Base-by-base conservation (phyloP, 768 basidiomycete species). In the Suillus variegatus region DNA sequence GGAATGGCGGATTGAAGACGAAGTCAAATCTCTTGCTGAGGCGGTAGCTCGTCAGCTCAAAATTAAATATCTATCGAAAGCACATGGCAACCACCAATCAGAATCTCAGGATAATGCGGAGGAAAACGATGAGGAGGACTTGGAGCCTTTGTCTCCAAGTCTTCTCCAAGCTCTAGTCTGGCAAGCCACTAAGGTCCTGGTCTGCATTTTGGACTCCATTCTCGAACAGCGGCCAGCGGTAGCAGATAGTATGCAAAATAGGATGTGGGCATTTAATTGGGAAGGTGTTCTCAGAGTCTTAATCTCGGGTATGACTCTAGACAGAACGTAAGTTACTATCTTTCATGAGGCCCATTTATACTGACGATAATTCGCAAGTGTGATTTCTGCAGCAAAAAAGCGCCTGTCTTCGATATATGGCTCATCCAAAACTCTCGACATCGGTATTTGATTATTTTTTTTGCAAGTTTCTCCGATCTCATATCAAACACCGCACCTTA, bases 1-100 rank as follows among this genome's bases (percentile, higher is more conserved):
- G 1, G 87, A 92, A 75, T 93, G 88, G 88, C 76, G 77, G 10
- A 76, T 94, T 25, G 82, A 87, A 56, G 92, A 93, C 67, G 92
- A 93, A 75, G 81, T 93, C 10, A 74, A 75, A 25, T 72, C 80
- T 2, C 70, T 92, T 38, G 81, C 82, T 6, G 75, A 80, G 22
- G 73, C 79, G 14, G 74, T 76, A 36, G 65, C 82, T 49, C 79
- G 68, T 54, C 67, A 66, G 20, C 71, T 71, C 5, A 40, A 41
- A 22, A 46, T 20, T 35, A 35, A 28, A 22, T 12, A 22, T 40
- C 9, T 60, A n/a, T 35, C 55, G 12, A 8, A 5, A 51, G 41
- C 69, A 12, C 69, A 62, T 20, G 12, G 28, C 57, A 43, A 41
- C 54, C 20, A 47, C 60, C 49, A 65, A 54, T 64, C 47, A 12